Base-by-base conservation (phyloP, 1,284 basidiomycete species). In the Austropuccinia psidii region DNA sequence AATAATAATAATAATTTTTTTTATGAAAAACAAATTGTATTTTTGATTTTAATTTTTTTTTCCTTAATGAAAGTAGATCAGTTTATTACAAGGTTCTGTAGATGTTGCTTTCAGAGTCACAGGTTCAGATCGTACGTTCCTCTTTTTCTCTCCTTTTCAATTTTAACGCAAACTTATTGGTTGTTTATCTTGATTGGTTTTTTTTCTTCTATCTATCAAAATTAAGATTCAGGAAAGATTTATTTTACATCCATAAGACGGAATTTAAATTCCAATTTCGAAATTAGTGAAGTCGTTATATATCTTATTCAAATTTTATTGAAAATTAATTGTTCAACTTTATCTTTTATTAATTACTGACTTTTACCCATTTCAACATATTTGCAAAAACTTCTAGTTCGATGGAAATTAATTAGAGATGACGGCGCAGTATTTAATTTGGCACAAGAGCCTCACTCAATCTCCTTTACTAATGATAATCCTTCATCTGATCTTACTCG, bases 351-450 rank as follows among this genome's bases (percentile, higher is more conserved):
- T 11, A 45, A 45, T 11, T n/a, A 45, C 41, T 45, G n/a, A 45
- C 41, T 11, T 45, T 45, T 45, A n/a, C 41, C n/a, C n/a, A n/a
- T n/a, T n/a, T n/a, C n/a, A n/a, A 39, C n/a, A 0, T 11, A 13
- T 47, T 45, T 24, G 1, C n/a, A n/a, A n/a, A n/a, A n/a, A n/a
- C n/a, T 13, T 35, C 60, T 70, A 70, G 67, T 72, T 19, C 69
- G 69, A 21, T 72, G 69, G 69, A 72, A 62, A 50, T 50, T 72
- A 24, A 72, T 72, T 31, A 57, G 69, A 62, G 69, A 72, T 50
- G 69, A 72, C 33, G 69, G 69, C 3, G n/a, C 47, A 35, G 27
- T 72, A 11, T 21, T 72, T 39, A 58, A 72, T 37, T 37, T 72
- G 15, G 43, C 27, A 8, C n/a, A 57, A 57, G 24, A 57, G n/a